A percentile compares a stretch with the other conserved stretches of the same genome.
Evolutionary conservation across 164 flowering plant genomes (phyloP).

Genomic region (Akebia trifoliata): DNA sequence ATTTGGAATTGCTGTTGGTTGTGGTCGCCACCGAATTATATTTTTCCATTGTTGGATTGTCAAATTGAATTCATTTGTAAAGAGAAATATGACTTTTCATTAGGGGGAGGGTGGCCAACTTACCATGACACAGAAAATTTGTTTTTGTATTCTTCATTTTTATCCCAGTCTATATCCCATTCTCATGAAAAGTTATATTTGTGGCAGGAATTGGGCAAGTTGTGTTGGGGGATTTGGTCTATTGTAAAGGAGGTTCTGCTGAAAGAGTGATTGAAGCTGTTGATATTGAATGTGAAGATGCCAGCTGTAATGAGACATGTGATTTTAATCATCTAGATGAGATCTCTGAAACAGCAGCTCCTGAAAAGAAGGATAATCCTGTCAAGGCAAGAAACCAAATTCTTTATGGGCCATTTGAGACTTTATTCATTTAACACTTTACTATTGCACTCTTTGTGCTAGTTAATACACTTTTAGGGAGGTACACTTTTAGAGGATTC

Average conservation of each 20-base stretch:
- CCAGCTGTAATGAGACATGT: conserved; percentile 20
- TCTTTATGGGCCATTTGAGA: neutral
- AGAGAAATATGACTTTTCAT: too few relatives aligned
- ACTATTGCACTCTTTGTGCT: too few relatives aligned
- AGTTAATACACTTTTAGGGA: neutral
- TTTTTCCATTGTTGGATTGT: too few relatives aligned
- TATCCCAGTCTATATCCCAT: neutral
- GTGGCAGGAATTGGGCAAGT: conserved; percentile 57
- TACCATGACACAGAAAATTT: neutral
- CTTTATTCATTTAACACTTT: neutral
- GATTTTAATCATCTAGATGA: conserved; percentile 41
- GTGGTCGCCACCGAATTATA: too few relatives aligned
- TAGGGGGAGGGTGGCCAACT: too few relatives aligned
- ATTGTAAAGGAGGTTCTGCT: conserved; percentile 39
- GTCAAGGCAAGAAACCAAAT: conserved; percentile 54
- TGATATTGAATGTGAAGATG: conserved; percentile 41
- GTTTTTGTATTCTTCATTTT: too few relatives aligned
- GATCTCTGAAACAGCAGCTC: conserved; percentile 33
- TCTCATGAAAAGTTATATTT: conserved; percentile 9
- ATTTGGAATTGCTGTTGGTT: neutral
- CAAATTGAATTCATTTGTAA: too few relatives aligned
- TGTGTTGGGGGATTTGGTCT: conserved; percentile 80
- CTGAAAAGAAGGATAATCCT: conserved; percentile 32
- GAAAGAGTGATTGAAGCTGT: conserved; percentile 22
- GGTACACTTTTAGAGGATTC: neutral